Conservation (phyloP, 345 rosid genomes). For the Linum trigynum region DNA sequence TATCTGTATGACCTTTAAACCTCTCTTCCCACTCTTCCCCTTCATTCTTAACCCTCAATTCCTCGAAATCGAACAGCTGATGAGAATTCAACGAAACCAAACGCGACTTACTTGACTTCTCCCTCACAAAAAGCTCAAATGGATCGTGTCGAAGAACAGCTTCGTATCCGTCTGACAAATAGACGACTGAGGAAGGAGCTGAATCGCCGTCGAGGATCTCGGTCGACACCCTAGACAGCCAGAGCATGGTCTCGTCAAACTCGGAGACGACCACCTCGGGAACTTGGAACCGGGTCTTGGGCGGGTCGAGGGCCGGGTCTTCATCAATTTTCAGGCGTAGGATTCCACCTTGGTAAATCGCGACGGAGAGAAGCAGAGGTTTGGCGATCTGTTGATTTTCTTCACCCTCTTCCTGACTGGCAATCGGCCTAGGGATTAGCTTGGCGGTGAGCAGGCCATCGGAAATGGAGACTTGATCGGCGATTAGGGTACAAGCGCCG, state of each 20-base stretch:
- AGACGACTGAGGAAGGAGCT: conserved; percentile 47
- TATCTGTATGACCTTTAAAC: conserved; percentile 67
- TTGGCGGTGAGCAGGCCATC: conserved; percentile 79
- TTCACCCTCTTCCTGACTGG: conserved; percentile 28
- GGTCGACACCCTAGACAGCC: conserved; percentile 42
- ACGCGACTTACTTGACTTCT: conserved; percentile 39
- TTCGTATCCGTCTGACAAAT: conserved; percentile 57
- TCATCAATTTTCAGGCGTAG: conserved; percentile 74
- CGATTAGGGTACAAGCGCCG: conserved; percentile 44
- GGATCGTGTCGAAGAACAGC: conserved; percentile 83
- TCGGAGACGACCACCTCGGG: conserved; percentile 65
- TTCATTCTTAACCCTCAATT: conserved; percentile 51
- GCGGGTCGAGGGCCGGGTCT: conserved; percentile 46
- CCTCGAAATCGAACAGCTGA: conserved; percentile 87
- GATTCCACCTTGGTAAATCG: conserved; percentile 59
- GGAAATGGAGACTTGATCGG: conserved; percentile 43
- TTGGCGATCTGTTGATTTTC: conserved; percentile 12
- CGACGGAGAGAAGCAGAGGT: conserved; percentile 60
- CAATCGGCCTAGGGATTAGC: conserved; percentile 26
- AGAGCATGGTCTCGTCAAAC: conserved; percentile 58
- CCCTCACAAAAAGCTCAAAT: conserved; percentile 69
- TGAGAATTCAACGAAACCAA: conserved; percentile 71
- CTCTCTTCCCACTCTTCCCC: conserved; percentile 90
- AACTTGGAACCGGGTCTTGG: conserved; percentile 71
- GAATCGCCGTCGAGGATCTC: conserved; percentile 51